phyloP scores from a whole-genome alignment of 139 green algal species.

The Desmodesmus armatus region DNA sequence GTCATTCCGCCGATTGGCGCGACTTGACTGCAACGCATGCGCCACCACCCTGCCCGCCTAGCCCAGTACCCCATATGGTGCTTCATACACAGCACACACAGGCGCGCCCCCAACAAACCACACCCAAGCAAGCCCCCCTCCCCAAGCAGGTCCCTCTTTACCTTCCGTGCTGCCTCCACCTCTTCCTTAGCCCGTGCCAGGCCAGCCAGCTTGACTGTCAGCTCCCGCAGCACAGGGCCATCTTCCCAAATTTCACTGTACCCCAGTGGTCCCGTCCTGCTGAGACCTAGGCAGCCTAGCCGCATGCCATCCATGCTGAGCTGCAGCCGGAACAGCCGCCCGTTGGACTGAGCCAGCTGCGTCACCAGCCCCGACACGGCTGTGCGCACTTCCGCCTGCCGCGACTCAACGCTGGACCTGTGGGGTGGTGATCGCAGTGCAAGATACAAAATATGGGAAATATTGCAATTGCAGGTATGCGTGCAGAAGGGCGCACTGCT shows the following conservation, averaged over 20 bases:
- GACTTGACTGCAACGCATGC: background rate
- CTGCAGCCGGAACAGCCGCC: constrained; percentile 24
- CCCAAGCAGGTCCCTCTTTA: background rate
- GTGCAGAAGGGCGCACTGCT: too few relatives aligned
- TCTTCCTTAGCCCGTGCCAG: constrained; percentile 66
- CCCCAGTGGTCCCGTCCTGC: constrained; percentile 55
- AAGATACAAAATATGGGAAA: too few relatives aligned
- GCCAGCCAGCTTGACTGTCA: constrained; percentile 50
- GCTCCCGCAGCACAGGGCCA: constrained; percentile 74
- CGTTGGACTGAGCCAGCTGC: constrained; percentile 3
- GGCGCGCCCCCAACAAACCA: too few relatives aligned
- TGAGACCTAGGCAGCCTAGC: constrained; percentile 55
- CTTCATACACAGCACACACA: too few relatives aligned
- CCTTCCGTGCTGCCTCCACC: constrained; percentile 81
- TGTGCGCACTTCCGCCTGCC: constrained; percentile 3
- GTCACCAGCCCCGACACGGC: background rate
- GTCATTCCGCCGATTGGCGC: too few relatives aligned
- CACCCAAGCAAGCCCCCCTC: background rate
- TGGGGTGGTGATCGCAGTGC: too few relatives aligned
- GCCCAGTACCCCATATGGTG: too few relatives aligned
- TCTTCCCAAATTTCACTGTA: constrained; percentile 81
- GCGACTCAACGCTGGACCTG: background rate
- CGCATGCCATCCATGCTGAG: constrained; percentile 45
- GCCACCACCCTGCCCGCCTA: too few relatives aligned
- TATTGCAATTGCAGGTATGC: too few relatives aligned